Evolutionary conservation across 2,329 filamentous ascomycete species (phyloP), one percentile per base, ranked within the genome.

Genomic region (Claviceps sorghi): DNA sequence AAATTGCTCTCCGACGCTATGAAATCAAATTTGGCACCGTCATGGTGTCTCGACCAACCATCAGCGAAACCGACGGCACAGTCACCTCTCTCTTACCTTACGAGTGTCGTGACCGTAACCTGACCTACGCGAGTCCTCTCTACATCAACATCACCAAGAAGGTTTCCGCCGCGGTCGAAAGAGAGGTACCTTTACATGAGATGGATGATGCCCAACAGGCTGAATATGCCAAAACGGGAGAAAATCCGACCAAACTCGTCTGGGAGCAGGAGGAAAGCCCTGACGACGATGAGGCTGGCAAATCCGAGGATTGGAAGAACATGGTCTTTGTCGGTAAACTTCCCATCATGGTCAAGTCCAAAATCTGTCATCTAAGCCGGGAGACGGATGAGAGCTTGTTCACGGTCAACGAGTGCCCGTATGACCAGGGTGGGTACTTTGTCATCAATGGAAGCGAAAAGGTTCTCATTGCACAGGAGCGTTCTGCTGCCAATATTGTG

Each of bases 371-470:
- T 58, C 71, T 98, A 59, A 86, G 86, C 59, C 83, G 85, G 59
- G 80, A 94, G 64, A 80, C 81, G 48, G 91, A 97, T 58, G 84
- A 93, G 51, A 84, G 87, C 49, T 76, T 98, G 1, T 97, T 95
- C 66, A 77, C 86, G 47, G 83, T 94, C 68, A 95, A 95, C 64
- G 93, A 98, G 70, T 98, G 93, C 60, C 93, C 93, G 0, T 98
- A 96, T 67, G 93, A 98, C 64, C 93, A 96, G 64, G 93, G 93
- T 59, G 93, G 93, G 58, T 98, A 98, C 70, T 98, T 98, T 65
- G 88, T 98, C 62, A 98, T 98, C 76, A 98, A 98, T 71, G 93
- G 93, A 44, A 95, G 88, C 69, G 93, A 98, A 66, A 98, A 98
- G 76, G 93, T 98, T 22, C 73, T 98, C 60, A 98, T 98, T 62